Conservation (phyloP, 805 yeast genomes). For the Saturnispora besseyi region DNA sequence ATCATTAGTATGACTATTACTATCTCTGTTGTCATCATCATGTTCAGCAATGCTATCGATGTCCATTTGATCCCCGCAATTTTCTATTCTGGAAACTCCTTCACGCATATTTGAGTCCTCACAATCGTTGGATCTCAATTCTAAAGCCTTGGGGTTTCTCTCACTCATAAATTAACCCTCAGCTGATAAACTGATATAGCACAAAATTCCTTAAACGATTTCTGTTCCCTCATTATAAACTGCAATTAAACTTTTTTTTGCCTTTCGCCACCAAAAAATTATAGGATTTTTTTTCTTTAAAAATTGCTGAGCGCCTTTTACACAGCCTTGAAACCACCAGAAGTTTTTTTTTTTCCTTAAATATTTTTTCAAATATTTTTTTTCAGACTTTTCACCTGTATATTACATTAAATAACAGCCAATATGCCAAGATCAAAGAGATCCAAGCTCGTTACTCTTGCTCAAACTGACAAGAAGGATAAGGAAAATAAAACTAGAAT, state of each 20-base stretch:
- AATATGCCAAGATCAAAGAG: conserved; percentile 95
- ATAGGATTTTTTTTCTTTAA: background rate
- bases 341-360: background rate
- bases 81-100: background rate
- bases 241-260: background rate
- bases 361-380: background rate
- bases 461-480: conserved; percentile 95
- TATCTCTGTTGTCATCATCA: background rate
- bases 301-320: background rate
- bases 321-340: conserved; percentile 2
- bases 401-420: background rate
- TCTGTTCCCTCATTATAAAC: background rate
- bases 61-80: background rate
- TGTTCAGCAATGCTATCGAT: background rate
- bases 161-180: background rate
- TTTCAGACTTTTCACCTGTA: background rate
- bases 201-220: background rate
- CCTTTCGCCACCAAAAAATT: background rate
- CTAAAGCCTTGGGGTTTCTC: background rate
- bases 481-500: conserved; percentile 84
- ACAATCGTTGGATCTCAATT: background rate
- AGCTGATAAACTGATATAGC: background rate
- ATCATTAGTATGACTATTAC: no score
- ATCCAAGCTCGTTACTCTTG: conserved; percentile 89
- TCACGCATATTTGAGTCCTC: background rate